phyloP scores from a whole-genome alignment of 2,329 filamentous ascomycete genomes.

The Talaromyces sp. region DNA sequence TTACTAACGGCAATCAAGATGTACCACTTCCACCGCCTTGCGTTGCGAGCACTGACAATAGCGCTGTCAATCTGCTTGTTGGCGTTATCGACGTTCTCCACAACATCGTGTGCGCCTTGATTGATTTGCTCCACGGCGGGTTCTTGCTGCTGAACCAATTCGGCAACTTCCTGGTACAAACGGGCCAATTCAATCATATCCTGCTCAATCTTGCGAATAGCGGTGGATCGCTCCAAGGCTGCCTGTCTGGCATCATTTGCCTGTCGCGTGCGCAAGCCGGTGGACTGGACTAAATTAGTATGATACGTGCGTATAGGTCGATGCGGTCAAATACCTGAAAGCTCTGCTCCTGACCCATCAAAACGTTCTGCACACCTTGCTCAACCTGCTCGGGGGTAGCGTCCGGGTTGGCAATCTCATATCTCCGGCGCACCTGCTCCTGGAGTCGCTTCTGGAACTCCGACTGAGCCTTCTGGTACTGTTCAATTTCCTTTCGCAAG shows the following conservation, averaged over 20 bases:
- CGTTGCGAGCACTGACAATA: conserved; percentile 71
- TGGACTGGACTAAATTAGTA: conserved; percentile 21
- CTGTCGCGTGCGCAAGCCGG: conserved; percentile 59
- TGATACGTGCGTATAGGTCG: not conserved
- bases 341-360: conserved; percentile 64
- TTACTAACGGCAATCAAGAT: conserved; percentile 67
- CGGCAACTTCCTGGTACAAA: conserved; percentile 85
- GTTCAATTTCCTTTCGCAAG: conserved; percentile 72
- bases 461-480: conserved; percentile 75
- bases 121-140: conserved; percentile 74
- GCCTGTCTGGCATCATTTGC: conserved; percentile 72
- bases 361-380: conserved; percentile 66
- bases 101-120: conserved; percentile 77
- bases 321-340: conserved; percentile 65
- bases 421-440: conserved; percentile 82
- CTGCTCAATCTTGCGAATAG: conserved; percentile 85
- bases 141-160: conserved; percentile 81
- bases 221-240: conserved; percentile 73
- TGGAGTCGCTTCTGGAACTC: conserved; percentile 74
- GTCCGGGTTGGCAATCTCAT: conserved; percentile 80
- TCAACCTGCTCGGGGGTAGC: conserved; percentile 72
- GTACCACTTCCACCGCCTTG: conserved; percentile 94
- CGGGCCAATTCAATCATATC: conserved; percentile 83
- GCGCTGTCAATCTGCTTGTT: conserved; percentile 79
- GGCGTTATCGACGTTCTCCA: conserved; percentile 76